Percentiles rank a stretch among this genome's conserved stretches.
phyloP scores from a whole-genome alignment of 371 early-diverging fungal genomes.

The Rhizopus arrhizus region DNA sequence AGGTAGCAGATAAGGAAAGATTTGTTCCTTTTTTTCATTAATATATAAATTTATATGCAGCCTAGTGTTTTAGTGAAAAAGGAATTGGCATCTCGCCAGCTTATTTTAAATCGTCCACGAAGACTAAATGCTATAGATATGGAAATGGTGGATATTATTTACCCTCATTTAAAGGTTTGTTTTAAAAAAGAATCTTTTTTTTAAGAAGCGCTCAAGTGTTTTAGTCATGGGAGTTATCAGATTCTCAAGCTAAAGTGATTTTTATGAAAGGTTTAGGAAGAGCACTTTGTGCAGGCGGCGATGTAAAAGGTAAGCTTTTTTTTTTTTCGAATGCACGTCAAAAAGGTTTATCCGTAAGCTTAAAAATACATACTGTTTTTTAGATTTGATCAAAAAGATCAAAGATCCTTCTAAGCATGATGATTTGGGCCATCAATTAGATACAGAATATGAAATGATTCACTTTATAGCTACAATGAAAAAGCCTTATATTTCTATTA shows the following conservation, averaged over 20 bases:
- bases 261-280: conserved; percentile 72
- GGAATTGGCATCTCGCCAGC: not conserved
- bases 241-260: conserved; percentile 71
- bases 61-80: no score
- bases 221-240: not conserved
- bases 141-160: not conserved
- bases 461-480: conserved; percentile 81
- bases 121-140: not conserved
- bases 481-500: conserved; percentile 82
- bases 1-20: no score
- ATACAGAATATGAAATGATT: conserved; percentile 28
- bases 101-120: not conserved
- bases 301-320: conserved; percentile 72
- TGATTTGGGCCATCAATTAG: not conserved
- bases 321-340: not conserved
- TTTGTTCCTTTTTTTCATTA: no score
- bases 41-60: no score
- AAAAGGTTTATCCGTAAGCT: not conserved
- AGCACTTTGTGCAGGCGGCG: conserved; percentile 97
- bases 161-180: not conserved
- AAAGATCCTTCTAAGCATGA: no score
- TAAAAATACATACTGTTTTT: not conserved
- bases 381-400: not conserved
- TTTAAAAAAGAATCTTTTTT: not conserved
- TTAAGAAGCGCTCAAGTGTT: not conserved